Conservation (phyloP, 768 basidiomycete species). For the Panaeolus cyanescens region DNA sequence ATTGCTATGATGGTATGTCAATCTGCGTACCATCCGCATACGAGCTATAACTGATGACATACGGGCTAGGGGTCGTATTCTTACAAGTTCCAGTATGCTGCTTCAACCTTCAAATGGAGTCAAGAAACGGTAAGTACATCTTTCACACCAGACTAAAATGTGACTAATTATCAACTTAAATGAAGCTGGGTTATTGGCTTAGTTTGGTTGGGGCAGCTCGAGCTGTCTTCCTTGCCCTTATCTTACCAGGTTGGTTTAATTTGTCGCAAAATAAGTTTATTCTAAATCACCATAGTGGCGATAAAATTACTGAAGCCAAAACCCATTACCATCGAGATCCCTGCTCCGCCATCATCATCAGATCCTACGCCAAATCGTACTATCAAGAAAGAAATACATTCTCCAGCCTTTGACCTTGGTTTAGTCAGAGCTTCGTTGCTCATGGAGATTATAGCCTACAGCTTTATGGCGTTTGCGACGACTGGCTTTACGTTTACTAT, state of each 20-base stretch:
- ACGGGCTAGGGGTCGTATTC: constrained; percentile 51
- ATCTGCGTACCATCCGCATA: background rate
- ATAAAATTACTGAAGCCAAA: constrained; percentile 56
- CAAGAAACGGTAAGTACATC: constrained; percentile 55
- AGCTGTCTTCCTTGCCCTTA: constrained; percentile 52
- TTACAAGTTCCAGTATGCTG: constrained; percentile 68
- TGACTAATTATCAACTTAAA: constrained; percentile 3
- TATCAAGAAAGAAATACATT: constrained; percentile 35
- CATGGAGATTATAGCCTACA: constrained; percentile 55
- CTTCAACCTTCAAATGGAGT: constrained; percentile 63
- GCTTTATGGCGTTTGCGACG: constrained; percentile 48
- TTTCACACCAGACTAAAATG: background rate
- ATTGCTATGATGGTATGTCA: constrained; percentile 47
- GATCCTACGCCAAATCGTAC: constrained; percentile 26
- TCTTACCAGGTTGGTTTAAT: constrained; percentile 60
- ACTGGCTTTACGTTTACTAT: constrained; percentile 52
- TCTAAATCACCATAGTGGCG: constrained; percentile 40
- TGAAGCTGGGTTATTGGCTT: constrained; percentile 79
- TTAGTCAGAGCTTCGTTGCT: constrained; percentile 64
- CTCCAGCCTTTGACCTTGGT: constrained; percentile 65
- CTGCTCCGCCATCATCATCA: constrained; percentile 10
- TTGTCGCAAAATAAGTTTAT: background rate
- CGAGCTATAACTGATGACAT: background rate
- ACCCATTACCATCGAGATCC: constrained; percentile 25
- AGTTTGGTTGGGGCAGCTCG: constrained; percentile 54